Evolutionary conservation across 805 yeast genomes (phyloP).

Genomic region (Kuraishia cidri): DNA sequence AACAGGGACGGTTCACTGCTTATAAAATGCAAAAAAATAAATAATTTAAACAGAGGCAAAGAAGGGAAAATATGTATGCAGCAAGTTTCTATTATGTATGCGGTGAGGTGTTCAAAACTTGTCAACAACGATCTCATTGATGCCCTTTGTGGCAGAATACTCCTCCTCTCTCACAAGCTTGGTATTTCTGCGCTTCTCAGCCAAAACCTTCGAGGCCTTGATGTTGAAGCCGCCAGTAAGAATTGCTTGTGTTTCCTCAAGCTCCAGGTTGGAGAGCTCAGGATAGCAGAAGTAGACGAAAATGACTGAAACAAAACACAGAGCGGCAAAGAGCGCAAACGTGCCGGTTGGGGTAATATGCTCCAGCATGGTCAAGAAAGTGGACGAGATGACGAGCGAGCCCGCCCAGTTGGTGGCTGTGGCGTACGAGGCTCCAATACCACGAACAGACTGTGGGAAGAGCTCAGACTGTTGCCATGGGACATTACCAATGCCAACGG

Average conservation of each 20-base stretch:
- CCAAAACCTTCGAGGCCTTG: conserved; percentile 48
- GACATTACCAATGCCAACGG: conserved; percentile 92
- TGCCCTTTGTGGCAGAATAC: no score
- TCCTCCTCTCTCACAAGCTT: no score
- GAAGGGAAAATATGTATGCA: no score
- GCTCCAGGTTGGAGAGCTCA: conserved; percentile 80
- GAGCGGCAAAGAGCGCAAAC: conserved; percentile 80
- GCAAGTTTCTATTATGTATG: no score
- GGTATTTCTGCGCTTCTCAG: conserved; percentile 38
- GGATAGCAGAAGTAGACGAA: conserved; percentile 84
- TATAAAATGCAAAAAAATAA: no score
- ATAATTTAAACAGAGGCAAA: no score
- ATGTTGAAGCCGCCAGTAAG: conserved; percentile 84
- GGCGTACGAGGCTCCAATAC: conserved; percentile 84
- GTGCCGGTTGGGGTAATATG: conserved; percentile 94
- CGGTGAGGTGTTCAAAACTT: no score
- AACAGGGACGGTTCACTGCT: no score
- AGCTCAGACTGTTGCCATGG: conserved; percentile 98
- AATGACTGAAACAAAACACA: conserved; percentile 62
- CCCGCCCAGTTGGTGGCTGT: conserved; percentile 97
- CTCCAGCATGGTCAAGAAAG: conserved; percentile 90
- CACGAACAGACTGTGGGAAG: conserved; percentile 90
- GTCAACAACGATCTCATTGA: no score
- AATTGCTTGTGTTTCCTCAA: conserved; percentile 84
- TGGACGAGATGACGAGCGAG: conserved; percentile 80